Evolutionary conservation across 2,329 filamentous ascomycete species (phyloP), one percentile per base, ranked within the genome.

Genomic region (Penicillium crustosum): DNA sequence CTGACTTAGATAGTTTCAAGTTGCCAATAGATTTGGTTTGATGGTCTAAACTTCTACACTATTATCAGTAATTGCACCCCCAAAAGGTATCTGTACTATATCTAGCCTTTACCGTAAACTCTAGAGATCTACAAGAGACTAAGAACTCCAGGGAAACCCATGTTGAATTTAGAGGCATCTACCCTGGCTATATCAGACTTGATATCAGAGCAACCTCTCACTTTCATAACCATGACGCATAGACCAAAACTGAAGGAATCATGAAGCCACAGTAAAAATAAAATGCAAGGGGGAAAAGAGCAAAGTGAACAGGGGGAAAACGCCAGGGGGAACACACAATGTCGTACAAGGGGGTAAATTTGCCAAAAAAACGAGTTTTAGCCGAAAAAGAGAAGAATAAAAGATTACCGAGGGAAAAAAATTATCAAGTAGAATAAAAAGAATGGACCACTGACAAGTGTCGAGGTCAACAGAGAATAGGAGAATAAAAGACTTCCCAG

Each of bases 1-100:
- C 66, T 61, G 55, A 54, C 57, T 58, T 59, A 66, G 60, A 64
- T 57, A 31, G 49, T 52, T 27, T 52, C n/a, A 45, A 52, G 10
- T 53, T 53, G n/a, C 49, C 48, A 57, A 57, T 57, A 53, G 55
- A 57, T 42, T 57, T 53, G 49, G 29, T 42, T 48, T 53, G 21
- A 44, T 50, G 21, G 19, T 49, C 21, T 25, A 17, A 36, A 4
- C 6, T 35, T 8, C 4, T 36, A n/a, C 45, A 8, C 15, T n/a
- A 25, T 17, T 9, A 25, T 15, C 8, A n/a, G 23, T 31, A 12
- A 5, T 31, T 13, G 4, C 29, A 12, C 13, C 3, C 4, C 27
- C 27, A 4, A 12, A 12, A 12, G 25, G 13, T 31, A 31, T 33
- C 7, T 1, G 6, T 17, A 23, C 39, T 25, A 42, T 15, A 17